Base-by-base conservation (phyloP, 2,329 filamentous ascomycete species). In the Aciculosporium take region DNA sequence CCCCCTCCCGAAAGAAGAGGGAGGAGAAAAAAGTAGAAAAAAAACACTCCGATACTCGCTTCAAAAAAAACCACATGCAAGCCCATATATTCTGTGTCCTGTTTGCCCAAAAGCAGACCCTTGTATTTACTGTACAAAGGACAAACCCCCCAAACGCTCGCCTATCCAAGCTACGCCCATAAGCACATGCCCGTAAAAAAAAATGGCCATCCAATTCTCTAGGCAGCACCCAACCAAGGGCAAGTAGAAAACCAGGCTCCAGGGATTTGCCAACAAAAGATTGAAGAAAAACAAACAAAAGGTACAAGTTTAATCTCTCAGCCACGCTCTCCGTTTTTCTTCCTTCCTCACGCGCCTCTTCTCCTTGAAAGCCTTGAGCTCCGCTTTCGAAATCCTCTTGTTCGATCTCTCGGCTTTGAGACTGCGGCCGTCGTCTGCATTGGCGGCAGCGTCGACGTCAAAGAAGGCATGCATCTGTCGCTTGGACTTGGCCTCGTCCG, bases 381-480 rank as follows among this genome's bases (percentile, higher is more conserved):
- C 86, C 46, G 82, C 70, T 68, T 89, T 94, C 43, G 67, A 81
- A 20, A 89, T 71, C 62, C 85, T 87, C 72, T 91, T 88, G 41
- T 79, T 78, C 44, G 83, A 79, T 42, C 91, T 73, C 67, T 98
- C 91, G 2, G 87, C 91, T 63, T 89, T 93, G 44, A 98, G 67
- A 56, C 88, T 95, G 44, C 81, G 76, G 2, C 91, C 91, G 52
- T 94, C 81, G 55, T 98, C 88, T 44, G 76, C 76, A 56, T 94
- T 95, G 4, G 88, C 89, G 3, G 87, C 88, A 4, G 87, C 84
- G 59, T 96, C 88, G 33, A 95, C 88, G 57, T 98, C 89, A 59
- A 96, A 98, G 63, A 81, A 96, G 31, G 87, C 84, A 56, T 84
- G 84, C 82, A 96, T 83, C 65, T 96, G 91, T 34, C 91, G 72